Conservation (phyloP, 768 basidiomycete genomes). For the Naganishia vishniacii region DNA sequence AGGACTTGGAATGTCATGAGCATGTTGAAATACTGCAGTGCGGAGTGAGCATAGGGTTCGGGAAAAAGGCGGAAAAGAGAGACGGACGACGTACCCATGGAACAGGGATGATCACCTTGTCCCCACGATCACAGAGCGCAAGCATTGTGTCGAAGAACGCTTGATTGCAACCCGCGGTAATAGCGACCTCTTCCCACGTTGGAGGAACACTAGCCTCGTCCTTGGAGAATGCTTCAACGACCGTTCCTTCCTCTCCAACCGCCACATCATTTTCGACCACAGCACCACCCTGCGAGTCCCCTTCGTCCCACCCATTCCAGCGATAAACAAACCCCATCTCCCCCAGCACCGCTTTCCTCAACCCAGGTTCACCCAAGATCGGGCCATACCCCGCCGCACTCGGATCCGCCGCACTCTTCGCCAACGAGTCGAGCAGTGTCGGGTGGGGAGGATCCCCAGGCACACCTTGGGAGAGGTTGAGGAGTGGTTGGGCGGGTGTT, state of each 20-base stretch:
- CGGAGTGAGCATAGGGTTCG: background rate
- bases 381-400: slow-evolving; percentile 55
- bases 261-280: background rate
- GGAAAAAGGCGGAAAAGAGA: background rate
- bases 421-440: slow-evolving; percentile 55
- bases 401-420: slow-evolving; percentile 52
- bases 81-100: slow-evolving; percentile 56
- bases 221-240: background rate
- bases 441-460: slow-evolving; percentile 64
- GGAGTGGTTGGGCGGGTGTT: slow-evolving; percentile 50
- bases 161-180: slow-evolving; percentile 69
- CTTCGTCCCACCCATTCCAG: background rate
- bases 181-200: slow-evolving; percentile 57
- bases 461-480: slow-evolving; percentile 70
- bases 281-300: too few relatives aligned
- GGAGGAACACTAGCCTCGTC: slow-evolving; percentile 51
- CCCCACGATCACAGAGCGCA: slow-evolving; percentile 63
- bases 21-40: slow-evolving; percentile 51
- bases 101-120: slow-evolving; percentile 66
- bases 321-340: slow-evolving; percentile 62
- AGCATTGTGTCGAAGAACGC: slow-evolving; percentile 63
- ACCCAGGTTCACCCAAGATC: slow-evolving; percentile 57
- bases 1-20: slow-evolving; percentile 64
- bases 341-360: slow-evolving; percentile 56
- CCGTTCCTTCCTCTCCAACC: slow-evolving; percentile 9